Percentiles rank a stretch among this genome's conserved stretches.
These are phyloP conservation scores for Microthlaspi erraticum DNA, from an alignment of 345 rosid species.

Conservation along the genomic window DNA sequence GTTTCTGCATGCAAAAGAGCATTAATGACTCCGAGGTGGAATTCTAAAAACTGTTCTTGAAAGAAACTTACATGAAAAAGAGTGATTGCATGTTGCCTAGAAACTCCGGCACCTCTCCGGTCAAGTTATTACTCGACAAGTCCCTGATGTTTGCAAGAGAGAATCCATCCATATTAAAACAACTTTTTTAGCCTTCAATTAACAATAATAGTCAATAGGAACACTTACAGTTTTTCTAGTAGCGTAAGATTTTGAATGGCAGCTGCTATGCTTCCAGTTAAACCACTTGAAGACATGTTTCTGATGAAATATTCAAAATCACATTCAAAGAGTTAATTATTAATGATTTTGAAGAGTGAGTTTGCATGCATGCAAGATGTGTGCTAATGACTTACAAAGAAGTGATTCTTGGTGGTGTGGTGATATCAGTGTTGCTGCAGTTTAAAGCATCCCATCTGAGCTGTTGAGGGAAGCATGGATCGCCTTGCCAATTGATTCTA, in stretches of 20 bases:
- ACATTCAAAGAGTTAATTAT: too few species aligned
- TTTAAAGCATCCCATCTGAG: conserved; percentile 1
- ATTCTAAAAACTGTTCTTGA: background rate
- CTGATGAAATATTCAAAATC: too few species aligned
- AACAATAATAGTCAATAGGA: too few species aligned
- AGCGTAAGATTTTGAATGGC: conserved; percentile 39
- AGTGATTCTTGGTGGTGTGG: conserved; percentile 28
- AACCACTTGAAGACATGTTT: conserved; percentile 50
- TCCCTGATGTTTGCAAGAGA: conserved; percentile 48
- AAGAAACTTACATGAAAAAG: conserved; percentile 50
- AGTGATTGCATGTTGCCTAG: conserved; percentile 49
- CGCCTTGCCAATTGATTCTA: conserved; percentile 26
- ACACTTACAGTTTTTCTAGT: conserved; percentile 51
- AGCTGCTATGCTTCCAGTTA: conserved; percentile 42
- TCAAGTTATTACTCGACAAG: conserved; percentile 52
- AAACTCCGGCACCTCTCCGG: conserved; percentile 51
- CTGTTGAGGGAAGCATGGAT: conserved; percentile 32
- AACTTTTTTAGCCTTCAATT: too few species aligned
- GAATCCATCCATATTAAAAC: too few species aligned
- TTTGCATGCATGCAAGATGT: too few species aligned
- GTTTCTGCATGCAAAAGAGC: conserved; percentile 41
- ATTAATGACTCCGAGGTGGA: background rate
- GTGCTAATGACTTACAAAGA: conserved; percentile 15
- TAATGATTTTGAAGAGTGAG: background rate
- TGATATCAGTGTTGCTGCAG: background rate